These are phyloP conservation scores for Didymellaceae sp. DNA, from an alignment of 2,329 filamentous ascomycete species.

Conservation along the genomic window DNA sequence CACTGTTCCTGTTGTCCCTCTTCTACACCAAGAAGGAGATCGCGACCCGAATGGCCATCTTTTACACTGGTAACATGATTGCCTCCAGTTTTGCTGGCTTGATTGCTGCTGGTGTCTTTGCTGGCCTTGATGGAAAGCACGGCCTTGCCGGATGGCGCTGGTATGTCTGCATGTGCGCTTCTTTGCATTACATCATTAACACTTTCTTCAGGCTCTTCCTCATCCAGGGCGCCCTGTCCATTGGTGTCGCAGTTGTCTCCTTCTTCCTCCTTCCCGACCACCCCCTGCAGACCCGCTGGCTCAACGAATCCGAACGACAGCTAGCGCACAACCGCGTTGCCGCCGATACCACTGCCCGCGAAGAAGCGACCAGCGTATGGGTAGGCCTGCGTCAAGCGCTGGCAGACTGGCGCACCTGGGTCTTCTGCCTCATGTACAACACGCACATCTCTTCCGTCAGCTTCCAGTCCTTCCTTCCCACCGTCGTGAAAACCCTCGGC, in stretches of 20 bases:
- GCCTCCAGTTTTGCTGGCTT: constrained; percentile 54
- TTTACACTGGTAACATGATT: constrained; percentile 51
- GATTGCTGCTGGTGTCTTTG: constrained; percentile 49
- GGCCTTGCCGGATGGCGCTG: constrained; percentile 49
- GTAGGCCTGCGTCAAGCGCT: constrained; percentile 38
- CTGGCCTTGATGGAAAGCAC: constrained; percentile 32
- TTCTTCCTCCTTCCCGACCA: constrained; percentile 39
- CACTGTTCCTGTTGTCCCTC: constrained; percentile 66
- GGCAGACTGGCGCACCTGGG: constrained; percentile 36
- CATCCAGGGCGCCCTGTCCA: constrained; percentile 36
- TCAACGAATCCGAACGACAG: constrained; percentile 50
- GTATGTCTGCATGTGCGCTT: constrained; percentile 45
- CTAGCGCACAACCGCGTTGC: constrained; percentile 45
- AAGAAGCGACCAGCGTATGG: constrained; percentile 35
- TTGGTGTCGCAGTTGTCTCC: constrained; percentile 31
- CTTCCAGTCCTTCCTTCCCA: constrained; percentile 44
- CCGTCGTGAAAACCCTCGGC: constrained; percentile 47
- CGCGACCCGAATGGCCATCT: constrained; percentile 45
- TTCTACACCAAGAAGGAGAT: constrained; percentile 67
- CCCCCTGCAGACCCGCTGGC: constrained; percentile 52
- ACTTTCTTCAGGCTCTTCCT: constrained; percentile 2
- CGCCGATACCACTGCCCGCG: constrained; percentile 57
- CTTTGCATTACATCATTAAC: background rate
- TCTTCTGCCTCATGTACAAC: constrained; percentile 44
- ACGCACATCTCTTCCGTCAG: constrained; percentile 36